Percentiles rank a stretch among this genome's conserved stretches.
These are phyloP conservation scores for Apium graveolens DNA, from an alignment of 129 eudicot species.

Conservation along the genomic window DNA sequence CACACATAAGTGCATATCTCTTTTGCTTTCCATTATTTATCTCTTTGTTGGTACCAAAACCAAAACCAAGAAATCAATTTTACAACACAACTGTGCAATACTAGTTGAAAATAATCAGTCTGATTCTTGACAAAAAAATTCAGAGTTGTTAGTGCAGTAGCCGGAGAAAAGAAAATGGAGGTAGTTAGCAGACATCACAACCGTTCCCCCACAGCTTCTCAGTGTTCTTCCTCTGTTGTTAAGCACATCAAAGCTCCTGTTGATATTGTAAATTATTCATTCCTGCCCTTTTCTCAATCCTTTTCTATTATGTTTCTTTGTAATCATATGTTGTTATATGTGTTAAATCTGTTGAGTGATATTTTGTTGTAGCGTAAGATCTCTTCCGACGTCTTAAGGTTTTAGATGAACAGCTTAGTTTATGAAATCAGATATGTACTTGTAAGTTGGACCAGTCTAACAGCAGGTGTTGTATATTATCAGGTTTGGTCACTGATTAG, in stretches of 20 bases:
- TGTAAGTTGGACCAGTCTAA: not conserved
- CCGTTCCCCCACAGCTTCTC: not conserved
- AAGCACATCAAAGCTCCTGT: constrained; percentile 10
- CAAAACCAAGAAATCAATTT: not conserved
- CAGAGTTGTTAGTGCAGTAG: not conserved
- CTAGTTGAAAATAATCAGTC: not conserved
- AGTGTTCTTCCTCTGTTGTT: constrained; percentile 7
- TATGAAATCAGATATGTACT: too few species aligned
- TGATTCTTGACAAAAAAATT: not conserved
- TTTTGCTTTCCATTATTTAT: not conserved
- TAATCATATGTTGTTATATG: too few species aligned
- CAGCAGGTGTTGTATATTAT: not conserved
- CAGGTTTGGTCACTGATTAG: constrained; percentile 30
- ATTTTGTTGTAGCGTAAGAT: too few species aligned
- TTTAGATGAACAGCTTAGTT: too few species aligned
- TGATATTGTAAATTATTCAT: constrained; percentile 7
- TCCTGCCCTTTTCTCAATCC: too few species aligned
- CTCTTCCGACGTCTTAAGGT: too few species aligned
- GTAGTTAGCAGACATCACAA: not conserved
- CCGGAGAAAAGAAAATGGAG: not conserved
- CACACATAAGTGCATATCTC: constrained; percentile 3
- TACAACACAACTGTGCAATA: not conserved
- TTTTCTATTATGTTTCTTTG: too few species aligned
- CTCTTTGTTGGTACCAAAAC: not conserved
- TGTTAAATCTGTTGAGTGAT: too few species aligned